phyloP scores from a whole-genome alignment of 805 yeast genomes.

The Candida coleopterorum region DNA sequence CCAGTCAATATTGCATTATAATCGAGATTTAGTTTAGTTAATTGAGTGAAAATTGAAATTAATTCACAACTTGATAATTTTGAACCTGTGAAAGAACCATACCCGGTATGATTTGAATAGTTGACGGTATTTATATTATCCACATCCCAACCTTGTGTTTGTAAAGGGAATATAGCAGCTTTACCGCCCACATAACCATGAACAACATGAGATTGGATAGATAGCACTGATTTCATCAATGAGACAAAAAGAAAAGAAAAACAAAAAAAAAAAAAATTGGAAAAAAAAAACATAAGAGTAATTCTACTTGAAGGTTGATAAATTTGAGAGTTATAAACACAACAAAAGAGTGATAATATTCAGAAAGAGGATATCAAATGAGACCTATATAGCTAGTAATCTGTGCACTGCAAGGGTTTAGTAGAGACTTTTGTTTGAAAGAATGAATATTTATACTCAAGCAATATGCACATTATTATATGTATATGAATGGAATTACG shows the following conservation, averaged over 20 bases:
- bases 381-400: no score
- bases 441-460: no score
- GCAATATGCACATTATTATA: no score
- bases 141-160: constrained; percentile 86
- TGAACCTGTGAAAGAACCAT: constrained; percentile 61
- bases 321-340: no score
- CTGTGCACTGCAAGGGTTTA: no score
- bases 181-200: constrained; percentile 95
- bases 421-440: no score
- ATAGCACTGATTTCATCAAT: constrained; percentile 15
- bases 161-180: constrained; percentile 88
- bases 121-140: constrained; percentile 86
- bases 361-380: no score
- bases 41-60: constrained; percentile 48
- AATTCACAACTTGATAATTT: constrained; percentile 41
- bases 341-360: no score
- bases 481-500: no score
- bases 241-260: neutral
- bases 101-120: constrained; percentile 90
- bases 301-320: no score
- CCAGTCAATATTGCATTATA: constrained; percentile 64
- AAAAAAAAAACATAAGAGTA: no score
- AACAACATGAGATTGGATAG: constrained; percentile 82
- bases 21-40: constrained; percentile 36
- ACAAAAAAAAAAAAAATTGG: neutral